Evolutionary conservation across 176 grass and related monocot genomes (phyloP).

Genomic region (Oryza meyeriana): DNA sequence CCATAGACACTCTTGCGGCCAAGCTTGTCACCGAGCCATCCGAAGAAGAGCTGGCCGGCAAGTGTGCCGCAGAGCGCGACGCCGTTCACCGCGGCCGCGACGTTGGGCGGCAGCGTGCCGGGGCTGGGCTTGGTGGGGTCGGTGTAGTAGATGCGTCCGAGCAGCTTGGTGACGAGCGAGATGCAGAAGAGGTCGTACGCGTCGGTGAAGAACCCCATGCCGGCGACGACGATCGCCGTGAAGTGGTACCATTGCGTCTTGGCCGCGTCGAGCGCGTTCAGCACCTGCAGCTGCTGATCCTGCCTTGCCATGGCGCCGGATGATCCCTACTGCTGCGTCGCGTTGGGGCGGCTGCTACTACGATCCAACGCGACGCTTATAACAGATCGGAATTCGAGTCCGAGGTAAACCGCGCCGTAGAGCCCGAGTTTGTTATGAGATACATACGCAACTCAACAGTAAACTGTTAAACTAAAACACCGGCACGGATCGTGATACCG

Average conservation of each 20-base stretch:
- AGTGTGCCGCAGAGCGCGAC: slow-evolving; percentile 55
- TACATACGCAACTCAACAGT: no score
- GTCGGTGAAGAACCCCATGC: slow-evolving; percentile 85
- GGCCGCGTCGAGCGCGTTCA: slow-evolving; percentile 43
- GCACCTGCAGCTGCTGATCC: slow-evolving; percentile 35
- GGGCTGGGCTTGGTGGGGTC: slow-evolving; percentile 22
- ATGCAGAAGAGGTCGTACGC: slow-evolving; percentile 70
- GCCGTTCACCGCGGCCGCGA: slow-evolving; percentile 40
- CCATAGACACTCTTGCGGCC: slow-evolving; percentile 63
- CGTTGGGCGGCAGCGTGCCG: slow-evolving; percentile 56
- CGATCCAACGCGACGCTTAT: neutral
- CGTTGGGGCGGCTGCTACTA: neutral
- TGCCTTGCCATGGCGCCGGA: slow-evolving; percentile 21
- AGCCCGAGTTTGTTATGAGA: neutral
- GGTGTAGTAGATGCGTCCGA: slow-evolving; percentile 67
- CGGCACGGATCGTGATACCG: no score
- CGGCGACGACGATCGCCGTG: slow-evolving; percentile 56
- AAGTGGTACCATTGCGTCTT: slow-evolving; percentile 70
- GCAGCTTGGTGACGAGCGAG: slow-evolving; percentile 55
- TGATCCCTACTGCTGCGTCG: neutral
- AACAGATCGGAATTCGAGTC: neutral
- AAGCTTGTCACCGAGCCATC: slow-evolving; percentile 53
- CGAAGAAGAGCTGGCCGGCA: slow-evolving; percentile 62
- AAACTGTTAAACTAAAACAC: no score
- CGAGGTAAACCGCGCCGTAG: neutral